Base-by-base conservation (phyloP, 2,329 filamentous ascomycete genomes). In the Cordyceps pruinosa region DNA sequence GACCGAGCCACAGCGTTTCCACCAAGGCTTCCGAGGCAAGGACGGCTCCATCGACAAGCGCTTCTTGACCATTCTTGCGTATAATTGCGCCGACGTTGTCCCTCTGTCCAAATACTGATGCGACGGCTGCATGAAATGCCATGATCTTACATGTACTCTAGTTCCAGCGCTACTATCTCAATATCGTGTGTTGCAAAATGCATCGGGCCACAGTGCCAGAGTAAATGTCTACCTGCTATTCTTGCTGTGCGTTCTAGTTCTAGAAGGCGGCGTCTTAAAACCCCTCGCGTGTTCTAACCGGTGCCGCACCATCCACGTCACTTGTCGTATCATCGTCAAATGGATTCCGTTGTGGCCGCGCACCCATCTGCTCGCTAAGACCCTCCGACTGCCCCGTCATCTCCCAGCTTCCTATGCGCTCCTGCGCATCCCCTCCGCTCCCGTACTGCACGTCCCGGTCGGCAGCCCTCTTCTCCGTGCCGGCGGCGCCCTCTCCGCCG, bases 351-450 rank as follows among this genome's bases (percentile, higher is more conserved):
- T 58, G 58, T 5, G 48, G 62, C 35, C 61, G 60, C 15, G 58
- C 60, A 19, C 60, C 56, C 42, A 62, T 46, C 25, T 68, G 63
- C 21, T 63, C 63, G 65, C 63, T 19, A 61, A 66, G 17, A 58
- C 65, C 39, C 55, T 66, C 1, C 59, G 59, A 17, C 65, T 55
- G 41, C 25, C 64, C 62, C 1, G 65, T 62, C 52, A 81, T 65
- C 61, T 81, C 78, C 78, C 78, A 80, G 63, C 77, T 79, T 1
- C 77, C 77, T 15, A 75, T 64, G 7, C 77, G 72, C 61, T 76
- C 77, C 34, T 79, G 75, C 4, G 69, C 68, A 5, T 62, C 66
- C 0, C 77, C 77, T 7, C 65, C 65, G 44, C 67, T 69, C 1
- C 71, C 69, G 3, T 77, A 67, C 1, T 68, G 64, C 3, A 80